Evolutionary conservation across 495 filamentous ascomycete species (phyloP).

Genomic region (Aspergillus coremiiformis): DNA sequence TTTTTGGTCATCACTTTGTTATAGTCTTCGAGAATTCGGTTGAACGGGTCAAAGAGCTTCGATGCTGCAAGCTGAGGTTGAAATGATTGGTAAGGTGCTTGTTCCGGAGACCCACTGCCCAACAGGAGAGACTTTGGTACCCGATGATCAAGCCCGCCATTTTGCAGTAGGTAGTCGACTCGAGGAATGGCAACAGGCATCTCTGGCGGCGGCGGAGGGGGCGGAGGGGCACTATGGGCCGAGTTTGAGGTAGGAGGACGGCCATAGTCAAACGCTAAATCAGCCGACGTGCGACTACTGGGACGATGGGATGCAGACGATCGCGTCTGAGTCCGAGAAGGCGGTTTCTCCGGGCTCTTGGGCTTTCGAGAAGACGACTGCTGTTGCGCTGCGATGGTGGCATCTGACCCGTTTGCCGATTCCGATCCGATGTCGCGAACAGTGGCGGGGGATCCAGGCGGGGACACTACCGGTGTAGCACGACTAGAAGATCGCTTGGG

Average conservation of each 20-base stretch:
- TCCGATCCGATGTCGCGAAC: constrained; percentile 33
- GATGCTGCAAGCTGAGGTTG: constrained; percentile 43
- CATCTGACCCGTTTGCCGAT: constrained; percentile 52
- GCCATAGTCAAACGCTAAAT: constrained; percentile 35
- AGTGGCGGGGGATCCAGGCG: constrained; percentile 30
- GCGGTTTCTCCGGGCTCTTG: constrained; percentile 33
- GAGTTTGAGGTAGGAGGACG: constrained; percentile 31
- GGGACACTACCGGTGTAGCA: constrained; percentile 22
- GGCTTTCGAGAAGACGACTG: constrained; percentile 36
- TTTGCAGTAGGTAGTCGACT: constrained; percentile 83
- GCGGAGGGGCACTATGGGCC: constrained; percentile 51
- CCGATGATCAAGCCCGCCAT: constrained; percentile 65
- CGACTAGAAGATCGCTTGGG: constrained; percentile 32
- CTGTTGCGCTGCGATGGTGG: constrained; percentile 60
- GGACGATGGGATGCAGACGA: constrained; percentile 31
- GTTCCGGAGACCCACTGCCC: constrained; percentile 32
- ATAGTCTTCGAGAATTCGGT: constrained; percentile 78
- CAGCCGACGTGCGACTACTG: constrained; percentile 22
- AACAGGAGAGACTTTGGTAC: constrained; percentile 61
- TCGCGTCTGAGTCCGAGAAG: constrained; percentile 34
- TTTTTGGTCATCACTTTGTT: constrained; percentile 68
- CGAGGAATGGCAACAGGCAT: constrained; percentile 62
- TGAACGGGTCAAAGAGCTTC: constrained; percentile 69
- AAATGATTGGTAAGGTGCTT: constrained; percentile 27
- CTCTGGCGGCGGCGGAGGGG: constrained; percentile 72